These are phyloP conservation scores for Cyberlindnera subsufficiens DNA, from an alignment of 805 yeast genomes.

Conservation along the genomic window DNA sequence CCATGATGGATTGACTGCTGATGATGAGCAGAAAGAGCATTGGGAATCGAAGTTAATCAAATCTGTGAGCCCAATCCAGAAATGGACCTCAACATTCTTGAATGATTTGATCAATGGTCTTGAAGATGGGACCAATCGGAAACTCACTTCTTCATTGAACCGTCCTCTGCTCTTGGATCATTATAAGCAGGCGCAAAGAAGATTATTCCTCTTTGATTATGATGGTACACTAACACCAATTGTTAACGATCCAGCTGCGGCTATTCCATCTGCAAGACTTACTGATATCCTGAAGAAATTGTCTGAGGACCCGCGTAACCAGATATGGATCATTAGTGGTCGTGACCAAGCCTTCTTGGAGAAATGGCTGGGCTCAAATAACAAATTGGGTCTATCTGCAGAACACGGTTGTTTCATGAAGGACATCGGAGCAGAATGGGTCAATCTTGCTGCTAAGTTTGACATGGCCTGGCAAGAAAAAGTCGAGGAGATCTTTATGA, in stretches of 20 bases:
- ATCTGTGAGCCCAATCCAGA: constrained; percentile 70
- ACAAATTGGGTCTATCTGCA: constrained; percentile 77
- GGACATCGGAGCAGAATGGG: constrained; percentile 70
- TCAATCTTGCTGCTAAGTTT: constrained; percentile 69
- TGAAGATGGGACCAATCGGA: constrained; percentile 33
- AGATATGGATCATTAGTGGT: constrained; percentile 94
- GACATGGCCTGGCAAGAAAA: constrained; percentile 95
- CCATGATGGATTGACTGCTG: constrained; percentile 57
- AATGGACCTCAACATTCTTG: constrained; percentile 69
- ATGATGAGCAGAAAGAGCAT: constrained; percentile 36
- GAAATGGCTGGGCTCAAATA: constrained; percentile 71
- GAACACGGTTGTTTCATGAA: constrained; percentile 97
- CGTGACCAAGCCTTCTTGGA: constrained; percentile 88
- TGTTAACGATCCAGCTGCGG: constrained; percentile 96
- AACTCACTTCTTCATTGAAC: constrained; percentile 77
- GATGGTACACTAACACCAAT: constrained; percentile 98
- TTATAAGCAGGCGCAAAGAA: constrained; percentile 55
- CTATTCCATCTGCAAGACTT: constrained; percentile 81
- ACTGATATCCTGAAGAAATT: constrained; percentile 52
- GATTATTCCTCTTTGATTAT: constrained; percentile 88
- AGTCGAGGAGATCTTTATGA: constrained; percentile 66
- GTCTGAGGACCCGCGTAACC: constrained; percentile 71
- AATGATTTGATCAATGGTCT: constrained; percentile 39
- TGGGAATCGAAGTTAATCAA: constrained; percentile 52
- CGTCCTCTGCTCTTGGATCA: constrained; percentile 54